Base-by-base conservation (phyloP, 2,329 filamentous ascomycete species). In the Exserohilum turcica region DNA sequence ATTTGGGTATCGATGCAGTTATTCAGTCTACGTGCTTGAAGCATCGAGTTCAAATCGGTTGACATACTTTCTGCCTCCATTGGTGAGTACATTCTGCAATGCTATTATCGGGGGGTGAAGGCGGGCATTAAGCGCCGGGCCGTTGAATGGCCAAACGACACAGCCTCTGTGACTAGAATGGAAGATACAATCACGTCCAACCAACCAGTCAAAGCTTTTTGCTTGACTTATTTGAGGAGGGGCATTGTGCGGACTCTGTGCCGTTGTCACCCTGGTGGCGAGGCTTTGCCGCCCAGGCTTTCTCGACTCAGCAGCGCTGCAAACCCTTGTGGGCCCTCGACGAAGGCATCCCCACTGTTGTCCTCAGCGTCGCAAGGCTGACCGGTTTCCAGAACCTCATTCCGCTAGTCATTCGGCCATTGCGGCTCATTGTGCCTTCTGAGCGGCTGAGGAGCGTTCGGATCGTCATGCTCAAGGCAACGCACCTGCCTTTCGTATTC, bases 361-460 rank as follows among this genome's bases (percentile, higher is more conserved):
- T 32, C 5, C 18, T 46, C 39, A 55, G 32, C 24, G 59, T 44
- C 42, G 56, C 56, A 63, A 68, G 66, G 66, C 71, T 76, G 62
- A 75, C 64, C 44, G 36, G 42, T 35, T 42, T 54, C 52, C 61
- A 85, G 82, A 94, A 93, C 71, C 82, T 94, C 33, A 78, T 93
- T 38, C 87, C 90, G 6, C 79, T 92, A 49, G 75, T 87, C 56
- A 86, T 92, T 67, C 84, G 90, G 13, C 90, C 90, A 0, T 79
- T 91, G 54, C 83, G 89, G 52, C 79, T 92, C 38, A 80, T 91
- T 59, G 71, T 91, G 43, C 80, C 86, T 6, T 82, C 86, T 2
- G 83, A 87, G 57, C 77, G 82, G 53, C 82, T 92, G 61, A 86
- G 90, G 44, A 77, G 77, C 28, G 78, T 81, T 50, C 80, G 84